Conservation (phyloP, 257 asterid genomes). For the Solanum etuberosum region DNA sequence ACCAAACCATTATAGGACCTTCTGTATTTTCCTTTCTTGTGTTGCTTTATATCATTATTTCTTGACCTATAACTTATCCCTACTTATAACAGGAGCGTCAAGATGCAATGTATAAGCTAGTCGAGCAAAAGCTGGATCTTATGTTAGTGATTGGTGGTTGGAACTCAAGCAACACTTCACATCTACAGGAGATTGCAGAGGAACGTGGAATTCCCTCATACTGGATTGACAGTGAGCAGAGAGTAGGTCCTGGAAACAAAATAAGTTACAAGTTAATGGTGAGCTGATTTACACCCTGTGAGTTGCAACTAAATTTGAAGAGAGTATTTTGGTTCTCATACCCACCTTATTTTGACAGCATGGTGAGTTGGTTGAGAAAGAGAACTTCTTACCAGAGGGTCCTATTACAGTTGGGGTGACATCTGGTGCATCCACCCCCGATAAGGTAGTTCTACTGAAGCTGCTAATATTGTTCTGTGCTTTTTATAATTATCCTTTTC, state of each 20-base stretch:
- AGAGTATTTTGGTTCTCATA: not conserved
- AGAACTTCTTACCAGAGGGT: constrained; percentile 82
- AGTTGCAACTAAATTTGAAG: not conserved
- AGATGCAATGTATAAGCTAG: constrained; percentile 98
- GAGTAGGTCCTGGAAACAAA: constrained; percentile 90
- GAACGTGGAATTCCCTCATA: constrained; percentile 87
- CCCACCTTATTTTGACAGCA: constrained; percentile 36
- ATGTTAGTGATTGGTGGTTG: constrained; percentile 95
- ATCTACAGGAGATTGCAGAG: constrained; percentile 93
- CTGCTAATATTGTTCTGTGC: not conserved
- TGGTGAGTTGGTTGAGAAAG: constrained; percentile 94
- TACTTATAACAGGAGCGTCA: constrained; percentile 65
- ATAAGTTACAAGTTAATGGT: constrained; percentile 78
- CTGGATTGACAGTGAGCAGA: constrained; percentile 83
- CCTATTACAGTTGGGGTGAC: constrained; percentile 84
- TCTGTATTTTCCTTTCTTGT: not conserved
- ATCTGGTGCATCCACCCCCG: constrained; percentile 99
- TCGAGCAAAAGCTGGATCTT: constrained; percentile 65
- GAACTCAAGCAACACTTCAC: constrained; percentile 99
- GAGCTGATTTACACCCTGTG: not conserved
- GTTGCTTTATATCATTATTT: not conserved
- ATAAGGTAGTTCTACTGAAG: constrained; percentile 46
- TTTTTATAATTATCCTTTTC: not conserved
- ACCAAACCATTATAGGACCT: not conserved
- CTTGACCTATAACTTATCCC: not conserved